Base-by-base conservation (phyloP, 2,329 filamentous ascomycete genomes). In the Bipolaris victoriae region DNA sequence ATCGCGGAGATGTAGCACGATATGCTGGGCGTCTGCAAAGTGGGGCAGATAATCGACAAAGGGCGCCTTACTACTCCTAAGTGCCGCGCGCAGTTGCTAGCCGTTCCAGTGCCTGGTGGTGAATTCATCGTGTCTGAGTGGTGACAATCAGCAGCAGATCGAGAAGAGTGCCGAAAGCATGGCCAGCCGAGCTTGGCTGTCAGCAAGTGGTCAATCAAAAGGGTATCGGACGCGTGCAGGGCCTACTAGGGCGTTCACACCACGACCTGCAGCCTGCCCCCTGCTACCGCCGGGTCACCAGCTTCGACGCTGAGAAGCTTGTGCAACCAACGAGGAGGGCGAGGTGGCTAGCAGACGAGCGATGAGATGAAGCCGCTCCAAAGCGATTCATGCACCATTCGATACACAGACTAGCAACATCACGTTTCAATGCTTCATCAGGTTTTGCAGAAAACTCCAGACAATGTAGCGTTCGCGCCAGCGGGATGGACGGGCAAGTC, bases 381-480 rank as follows among this genome's bases (percentile, higher is more conserved):
- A 56, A 64, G 64, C 66, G 68, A 66, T 53, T 64, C 65, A 66
- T 70, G 62, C 59, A 63, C 60, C 58, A 52, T 61, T 61, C 58
- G 59, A 59, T 63, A 64, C 64, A 57, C 45, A 58, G 51, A 58
- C 58, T 62, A 60, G 58, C 51, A 60, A 50, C 49, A 64, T 58
- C 64, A 65, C 57, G 62, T 68, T 66, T 66, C 64, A 64, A 66
- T 65, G 52, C 52, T 56, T 60, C 62, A 65, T 60, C 61, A 66
- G 65, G 68, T 62, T 71, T 71, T 13, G n/a, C n/a, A 65, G 65
- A 65, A 64, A 60, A 64, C 59, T 67, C 58, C 57, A 57, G 55
- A 59, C 57, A 53, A 64, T 57, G 67, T 73, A 74, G 72, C 68
- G 70, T 66, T 70, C 66, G 70, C 66, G 62, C 63, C 65, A 65